Evolutionary conservation across 2,329 filamentous ascomycete species (phyloP).

Genomic region (Aspergillus sp.): DNA sequence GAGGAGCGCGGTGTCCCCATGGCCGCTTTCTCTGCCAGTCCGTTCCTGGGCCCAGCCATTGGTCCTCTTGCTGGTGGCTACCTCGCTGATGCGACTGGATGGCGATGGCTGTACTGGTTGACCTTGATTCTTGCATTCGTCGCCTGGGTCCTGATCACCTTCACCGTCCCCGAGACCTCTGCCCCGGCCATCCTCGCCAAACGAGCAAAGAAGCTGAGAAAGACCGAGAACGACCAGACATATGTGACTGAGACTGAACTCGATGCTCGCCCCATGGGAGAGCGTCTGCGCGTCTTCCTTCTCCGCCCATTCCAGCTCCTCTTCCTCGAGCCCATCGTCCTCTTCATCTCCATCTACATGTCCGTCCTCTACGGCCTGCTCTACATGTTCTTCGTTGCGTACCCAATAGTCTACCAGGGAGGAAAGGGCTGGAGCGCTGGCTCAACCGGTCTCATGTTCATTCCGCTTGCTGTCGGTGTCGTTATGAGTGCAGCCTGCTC

Average conservation of each 20-base stretch:
- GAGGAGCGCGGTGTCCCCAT: conserved; percentile 84
- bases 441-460: conserved; percentile 81
- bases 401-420: conserved; percentile 67
- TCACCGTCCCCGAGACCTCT: conserved; percentile 90
- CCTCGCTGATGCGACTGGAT: conserved; percentile 66
- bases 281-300: conserved; percentile 72
- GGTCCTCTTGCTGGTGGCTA: conserved; percentile 77
- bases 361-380: conserved; percentile 62
- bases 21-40: conserved; percentile 80
- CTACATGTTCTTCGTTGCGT: conserved; percentile 54
- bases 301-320: conserved; percentile 82
- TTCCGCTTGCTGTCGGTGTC: conserved; percentile 76
- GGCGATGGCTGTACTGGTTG: conserved; percentile 87
- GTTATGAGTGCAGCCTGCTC: conserved; percentile 65
- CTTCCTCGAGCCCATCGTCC: conserved; percentile 79
- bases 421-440: conserved; percentile 76
- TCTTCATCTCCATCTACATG: conserved; percentile 84
- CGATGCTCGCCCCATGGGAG: conserved; percentile 66
- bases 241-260: conserved; percentile 81
- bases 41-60: conserved; percentile 78
- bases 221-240: conserved; percentile 63
- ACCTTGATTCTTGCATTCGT: conserved; percentile 72
- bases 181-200: conserved; percentile 72
- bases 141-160: conserved; percentile 74
- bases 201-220: conserved; percentile 70